These are phyloP conservation scores for Trichoderma sp. DNA, from an alignment of 2,329 filamentous ascomycete species.

Conservation along the genomic window DNA sequence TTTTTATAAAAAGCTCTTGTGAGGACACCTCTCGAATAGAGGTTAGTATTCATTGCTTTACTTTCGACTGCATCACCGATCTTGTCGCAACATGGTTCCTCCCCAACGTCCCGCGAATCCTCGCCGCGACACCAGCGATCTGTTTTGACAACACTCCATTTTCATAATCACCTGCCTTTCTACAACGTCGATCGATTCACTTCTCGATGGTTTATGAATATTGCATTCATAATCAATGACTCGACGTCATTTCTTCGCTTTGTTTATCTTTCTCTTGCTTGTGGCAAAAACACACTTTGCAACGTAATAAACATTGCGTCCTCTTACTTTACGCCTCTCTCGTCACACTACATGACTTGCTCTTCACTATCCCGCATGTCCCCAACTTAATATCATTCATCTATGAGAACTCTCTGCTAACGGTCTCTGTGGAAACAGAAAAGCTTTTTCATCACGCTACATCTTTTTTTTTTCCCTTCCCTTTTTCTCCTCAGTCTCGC, in stretches of 20 bases:
- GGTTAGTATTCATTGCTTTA: conserved; percentile 26
- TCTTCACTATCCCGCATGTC: background rate
- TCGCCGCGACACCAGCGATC: conserved; percentile 2
- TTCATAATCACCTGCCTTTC: background rate
- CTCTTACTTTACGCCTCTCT: background rate
- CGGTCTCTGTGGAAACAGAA: background rate
- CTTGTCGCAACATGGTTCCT: background rate
- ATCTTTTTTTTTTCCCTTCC: conserved; percentile 15
- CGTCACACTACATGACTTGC: background rate
- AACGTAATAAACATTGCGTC: conserved; percentile 1
- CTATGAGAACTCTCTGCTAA: background rate
- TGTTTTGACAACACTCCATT: background rate
- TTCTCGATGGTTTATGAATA: background rate
- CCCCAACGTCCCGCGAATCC: conserved; percentile 1
- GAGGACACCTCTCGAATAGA: conserved; percentile 25
- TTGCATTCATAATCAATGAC: background rate
- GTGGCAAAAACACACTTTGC: background rate
- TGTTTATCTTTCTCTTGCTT: background rate
- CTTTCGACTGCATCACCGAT: background rate
- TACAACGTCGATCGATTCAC: background rate
- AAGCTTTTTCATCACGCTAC: conserved; percentile 12
- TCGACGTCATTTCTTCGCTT: background rate
- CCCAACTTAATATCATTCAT: background rate
- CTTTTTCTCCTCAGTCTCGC: conserved; percentile 12
- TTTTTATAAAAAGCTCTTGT: conserved; percentile 1